Conservation (phyloP, 2,329 filamentous ascomycete genomes). For the Grosmannia serpens region DNA sequence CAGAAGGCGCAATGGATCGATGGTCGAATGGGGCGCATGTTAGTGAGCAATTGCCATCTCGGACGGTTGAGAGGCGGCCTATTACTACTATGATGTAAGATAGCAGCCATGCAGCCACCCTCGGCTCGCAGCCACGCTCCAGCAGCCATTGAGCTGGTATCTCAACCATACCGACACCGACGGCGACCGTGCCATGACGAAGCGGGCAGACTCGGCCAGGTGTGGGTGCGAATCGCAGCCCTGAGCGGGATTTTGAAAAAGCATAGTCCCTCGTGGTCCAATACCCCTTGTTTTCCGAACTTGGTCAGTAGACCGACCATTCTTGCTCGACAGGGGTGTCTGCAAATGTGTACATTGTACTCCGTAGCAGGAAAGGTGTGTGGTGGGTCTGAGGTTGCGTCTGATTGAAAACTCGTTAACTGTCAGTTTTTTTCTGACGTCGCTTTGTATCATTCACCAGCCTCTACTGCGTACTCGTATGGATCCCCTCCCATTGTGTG, state of each 20-base stretch:
- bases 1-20: no score
- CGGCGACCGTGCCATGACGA: background rate
- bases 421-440: background rate
- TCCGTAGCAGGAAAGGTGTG: background rate
- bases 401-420: no score
- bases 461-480: no score
- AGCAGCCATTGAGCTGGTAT: no score
- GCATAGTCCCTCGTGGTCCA: background rate
- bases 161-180: background rate
- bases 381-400: no score
- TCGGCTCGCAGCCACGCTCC: no score
- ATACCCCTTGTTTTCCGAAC: slow-evolving; percentile 8
- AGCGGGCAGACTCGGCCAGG: slow-evolving; percentile 4
- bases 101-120: no score
- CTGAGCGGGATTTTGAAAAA: slow-evolving; percentile 5
- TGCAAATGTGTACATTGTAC: background rate
- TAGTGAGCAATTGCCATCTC: no score
- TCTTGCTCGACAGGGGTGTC: slow-evolving; percentile 2
- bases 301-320: slow-evolving; percentile 9
- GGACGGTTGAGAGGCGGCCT: no score
- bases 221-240: slow-evolving; percentile 13
- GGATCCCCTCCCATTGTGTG: no score
- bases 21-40: no score
- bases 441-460: background rate
- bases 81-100: no score